phyloP scores from a whole-genome alignment of 371 early-diverging fungal genomes.

The Mucor saturninus region DNA sequence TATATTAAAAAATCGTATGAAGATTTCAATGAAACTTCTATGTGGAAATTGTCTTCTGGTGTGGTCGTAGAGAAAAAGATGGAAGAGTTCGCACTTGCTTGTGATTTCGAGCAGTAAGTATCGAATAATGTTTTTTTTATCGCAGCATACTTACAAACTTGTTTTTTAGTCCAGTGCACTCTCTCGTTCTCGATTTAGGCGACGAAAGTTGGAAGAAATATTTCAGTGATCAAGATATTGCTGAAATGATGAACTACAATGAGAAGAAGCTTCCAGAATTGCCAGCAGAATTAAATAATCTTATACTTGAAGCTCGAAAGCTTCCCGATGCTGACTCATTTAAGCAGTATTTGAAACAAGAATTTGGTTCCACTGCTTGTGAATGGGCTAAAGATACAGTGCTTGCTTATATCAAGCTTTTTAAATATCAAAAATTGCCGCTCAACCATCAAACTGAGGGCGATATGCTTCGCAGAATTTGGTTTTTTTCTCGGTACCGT shows the following conservation, averaged over 20 bases:
- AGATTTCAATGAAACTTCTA: conserved; percentile 9
- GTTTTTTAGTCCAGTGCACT: conserved; percentile 15
- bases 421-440: conserved; percentile 5
- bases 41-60: conserved; percentile 13
- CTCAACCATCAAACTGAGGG: conserved; percentile 5
- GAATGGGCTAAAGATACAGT: conserved; percentile 8
- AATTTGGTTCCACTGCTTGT: not conserved
- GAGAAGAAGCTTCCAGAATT: conserved; percentile 5
- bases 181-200: conserved; percentile 1
- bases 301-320: conserved; percentile 4
- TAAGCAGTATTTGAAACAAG: not conserved
- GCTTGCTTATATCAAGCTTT: conserved; percentile 2
- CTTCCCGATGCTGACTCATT: not conserved
- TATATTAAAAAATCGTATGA: conserved; percentile 3
- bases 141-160: not conserved
- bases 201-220: conserved; percentile 12
- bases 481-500: conserved; percentile 14
- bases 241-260: conserved; percentile 10
- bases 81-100: not conserved
- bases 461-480: conserved; percentile 16
- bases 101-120: not conserved
- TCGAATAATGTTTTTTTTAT: conserved; percentile 11
- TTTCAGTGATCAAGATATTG: conserved; percentile 10
- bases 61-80: not conserved
- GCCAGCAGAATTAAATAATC: conserved; percentile 2